phyloP scores from a whole-genome alignment of 306 rosid species.

The Calophaca sinica region DNA sequence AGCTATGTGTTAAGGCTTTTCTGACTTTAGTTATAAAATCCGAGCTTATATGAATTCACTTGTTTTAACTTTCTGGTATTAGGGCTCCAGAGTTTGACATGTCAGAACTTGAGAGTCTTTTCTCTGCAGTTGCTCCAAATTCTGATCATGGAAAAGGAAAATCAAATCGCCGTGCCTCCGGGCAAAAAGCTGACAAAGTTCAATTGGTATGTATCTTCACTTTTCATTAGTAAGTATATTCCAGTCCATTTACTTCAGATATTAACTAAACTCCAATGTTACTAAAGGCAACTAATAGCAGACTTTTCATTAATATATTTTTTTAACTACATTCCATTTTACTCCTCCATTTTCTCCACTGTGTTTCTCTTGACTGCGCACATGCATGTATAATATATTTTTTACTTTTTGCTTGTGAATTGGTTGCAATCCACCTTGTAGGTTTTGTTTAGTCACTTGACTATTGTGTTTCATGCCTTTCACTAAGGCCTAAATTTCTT shows the following conservation, averaged over 20 bases:
- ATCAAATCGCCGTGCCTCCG: constrained; percentile 56
- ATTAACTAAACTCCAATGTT: constrained; percentile 31
- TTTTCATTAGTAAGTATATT: constrained; percentile 1
- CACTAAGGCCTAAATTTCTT: constrained; percentile 14
- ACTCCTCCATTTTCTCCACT: constrained; percentile 2
- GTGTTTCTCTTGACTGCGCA: constrained; percentile 11
- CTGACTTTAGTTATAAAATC: constrained; percentile 32
- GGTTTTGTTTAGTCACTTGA: constrained; percentile 33
- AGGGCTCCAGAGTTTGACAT: constrained; percentile 99
- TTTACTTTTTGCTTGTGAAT: constrained; percentile 28
- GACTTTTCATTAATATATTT: constrained; percentile 35
- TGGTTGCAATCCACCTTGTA: too few species aligned
- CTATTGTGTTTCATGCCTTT: constrained; percentile 27
- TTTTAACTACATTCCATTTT: neutral
- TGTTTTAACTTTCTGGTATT: constrained; percentile 43
- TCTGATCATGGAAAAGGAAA: constrained; percentile 59
- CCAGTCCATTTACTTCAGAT: constrained; percentile 15
- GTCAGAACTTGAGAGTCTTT: constrained; percentile 94
- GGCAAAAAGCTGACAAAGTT: constrained; percentile 77
- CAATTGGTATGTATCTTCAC: constrained; percentile 72
- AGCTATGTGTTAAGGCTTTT: constrained; percentile 40
- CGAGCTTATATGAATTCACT: constrained; percentile 28
- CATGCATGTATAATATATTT: neutral
- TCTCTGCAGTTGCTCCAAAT: constrained; percentile 78
- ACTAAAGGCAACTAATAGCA: neutral